A percentile compares a stretch with the other conserved stretches of the same genome.
These are phyloP conservation scores for Rostrohypoxylon terebratum DNA, from an alignment of 495 filamentous ascomycete genomes.

Conservation along the genomic window DNA sequence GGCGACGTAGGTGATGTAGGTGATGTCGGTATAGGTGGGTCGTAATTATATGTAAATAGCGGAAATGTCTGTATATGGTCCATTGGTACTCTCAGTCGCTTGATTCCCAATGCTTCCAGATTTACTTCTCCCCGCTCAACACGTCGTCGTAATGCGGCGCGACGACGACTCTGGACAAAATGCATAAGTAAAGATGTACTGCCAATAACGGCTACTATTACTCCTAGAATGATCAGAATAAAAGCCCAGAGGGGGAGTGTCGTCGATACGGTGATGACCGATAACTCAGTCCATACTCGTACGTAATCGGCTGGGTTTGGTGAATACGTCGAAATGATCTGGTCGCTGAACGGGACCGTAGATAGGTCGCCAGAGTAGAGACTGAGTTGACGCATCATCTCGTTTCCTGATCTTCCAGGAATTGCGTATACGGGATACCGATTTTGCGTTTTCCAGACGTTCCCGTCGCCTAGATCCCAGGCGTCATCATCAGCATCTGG, in stretches of 20 bases:
- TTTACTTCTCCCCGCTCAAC: constrained; percentile 81
- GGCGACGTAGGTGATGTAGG: constrained; percentile 35
- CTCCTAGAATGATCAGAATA: constrained; percentile 80
- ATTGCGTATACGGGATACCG: constrained; percentile 88
- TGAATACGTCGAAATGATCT: constrained; percentile 70
- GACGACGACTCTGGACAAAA: constrained; percentile 73
- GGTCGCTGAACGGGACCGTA: constrained; percentile 66
- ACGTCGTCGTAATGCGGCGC: constrained; percentile 71
- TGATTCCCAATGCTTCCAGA: constrained; percentile 82
- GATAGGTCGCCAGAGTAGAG: constrained; percentile 79
- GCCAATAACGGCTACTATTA: constrained; percentile 73
- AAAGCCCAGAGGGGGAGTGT: constrained; percentile 82
- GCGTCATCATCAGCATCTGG: constrained; percentile 66
- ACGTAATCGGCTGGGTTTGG: constrained; percentile 71
- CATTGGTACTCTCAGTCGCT: constrained; percentile 75
- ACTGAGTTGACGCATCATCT: constrained; percentile 77
- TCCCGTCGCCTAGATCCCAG: constrained; percentile 76
- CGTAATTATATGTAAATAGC: constrained; percentile 74
- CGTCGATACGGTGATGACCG: constrained; percentile 50
- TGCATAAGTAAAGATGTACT: constrained; percentile 79
- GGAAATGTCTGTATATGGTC: constrained; percentile 77
- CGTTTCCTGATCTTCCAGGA: constrained; percentile 69
- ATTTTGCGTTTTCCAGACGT: constrained; percentile 71
- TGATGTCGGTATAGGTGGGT: constrained; percentile 47
- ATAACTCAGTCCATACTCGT: constrained; percentile 62